Evolutionary conservation across 768 basidiomycete species (phyloP), one percentile per base, ranked within the genome.

Genomic region (Pleurotus ostreatus): DNA sequence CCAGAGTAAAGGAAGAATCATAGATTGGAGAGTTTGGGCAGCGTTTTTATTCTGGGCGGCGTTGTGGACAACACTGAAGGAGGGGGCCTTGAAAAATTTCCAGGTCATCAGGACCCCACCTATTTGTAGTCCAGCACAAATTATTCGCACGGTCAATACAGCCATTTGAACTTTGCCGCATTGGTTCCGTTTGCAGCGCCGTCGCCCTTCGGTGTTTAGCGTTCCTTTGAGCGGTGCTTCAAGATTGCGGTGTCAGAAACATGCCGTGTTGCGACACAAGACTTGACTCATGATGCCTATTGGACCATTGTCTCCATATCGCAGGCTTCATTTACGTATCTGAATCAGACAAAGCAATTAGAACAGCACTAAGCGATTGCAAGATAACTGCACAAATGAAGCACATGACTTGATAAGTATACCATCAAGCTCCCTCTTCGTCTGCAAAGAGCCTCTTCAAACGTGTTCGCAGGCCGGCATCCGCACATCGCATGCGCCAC

Each of bases 401-500:
- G 20, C 56, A 49, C 47, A 16, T 46, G 51, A 44, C n/a, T 44
- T n/a, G 41, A 44, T 44, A 30, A 22, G 41, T 25, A 53, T 41
- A 41, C 26, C 30, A 49, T 38, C 38, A 39, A n/a, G 38, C 22
- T 11, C 16, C 25, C 39, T 53, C 51, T n/a, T 39, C 63, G 16
- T 64, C 63, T 4, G 62, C 60, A 55, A 85, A 66, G 57, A 74
- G 48, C 39, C 66, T 67, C 68, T 80, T 81, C 54, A 88, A 73
- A 18, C 70, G 60, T 22, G 60, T 69, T 55, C 78, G 67, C 59
- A 87, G 59, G 13, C 62, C 68, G 13, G 61, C 63, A 51, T 84
- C 78, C 9, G 69, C 73, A 62, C 83, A 80, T 25, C 86, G 83
- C 57, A 89, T 53, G 48, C 83, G 79, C 88, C 89, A 91, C 46